Evolutionary conservation across 1,284 basidiomycete species (phyloP).

Genomic region (Leucocoprinus gongylophorus): DNA sequence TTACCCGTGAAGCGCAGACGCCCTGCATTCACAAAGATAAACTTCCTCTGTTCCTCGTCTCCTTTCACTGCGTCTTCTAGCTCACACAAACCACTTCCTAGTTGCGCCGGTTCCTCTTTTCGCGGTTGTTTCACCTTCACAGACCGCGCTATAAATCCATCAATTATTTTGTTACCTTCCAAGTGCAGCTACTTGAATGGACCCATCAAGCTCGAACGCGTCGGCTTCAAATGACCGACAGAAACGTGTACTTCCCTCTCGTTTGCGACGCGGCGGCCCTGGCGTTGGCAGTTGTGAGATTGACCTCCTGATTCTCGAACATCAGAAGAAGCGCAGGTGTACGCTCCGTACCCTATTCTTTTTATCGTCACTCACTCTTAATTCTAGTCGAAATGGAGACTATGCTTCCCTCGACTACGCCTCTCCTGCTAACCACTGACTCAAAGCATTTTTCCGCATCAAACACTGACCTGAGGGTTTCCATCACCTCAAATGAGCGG

Average conservation of each 20-base stretch:
- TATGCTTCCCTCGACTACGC: constrained; percentile 56
- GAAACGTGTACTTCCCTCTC: constrained; percentile 73
- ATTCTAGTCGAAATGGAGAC: constrained; percentile 62
- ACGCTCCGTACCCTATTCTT: constrained; percentile 25
- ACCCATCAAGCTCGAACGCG: constrained; percentile 27
- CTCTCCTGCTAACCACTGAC: constrained; percentile 67
- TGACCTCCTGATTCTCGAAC: constrained; percentile 80
- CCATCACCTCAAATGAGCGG: constrained; percentile 53
- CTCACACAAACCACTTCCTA: not conserved
- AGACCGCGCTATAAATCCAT: not conserved
- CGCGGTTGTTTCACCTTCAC: not conserved
- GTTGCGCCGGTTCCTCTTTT: not conserved
- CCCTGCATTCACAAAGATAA: not conserved
- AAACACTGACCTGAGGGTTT: constrained; percentile 28
- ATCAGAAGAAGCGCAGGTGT: constrained; percentile 73
- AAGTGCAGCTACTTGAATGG: constrained; percentile 16
- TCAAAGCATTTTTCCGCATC: constrained; percentile 21
- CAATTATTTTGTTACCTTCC: constrained; percentile 6
- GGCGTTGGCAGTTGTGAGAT: constrained; percentile 68
- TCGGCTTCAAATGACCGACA: constrained; percentile 36
- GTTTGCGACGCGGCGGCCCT: constrained; percentile 71
- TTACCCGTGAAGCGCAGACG: not conserved
- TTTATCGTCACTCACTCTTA: constrained; percentile 15
- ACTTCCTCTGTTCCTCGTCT: not conserved
- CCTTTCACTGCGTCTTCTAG: constrained; percentile 1